These are phyloP conservation scores for Malassezia vespertilionis DNA, from an alignment of 1,284 basidiomycete genomes.

Conservation along the genomic window DNA sequence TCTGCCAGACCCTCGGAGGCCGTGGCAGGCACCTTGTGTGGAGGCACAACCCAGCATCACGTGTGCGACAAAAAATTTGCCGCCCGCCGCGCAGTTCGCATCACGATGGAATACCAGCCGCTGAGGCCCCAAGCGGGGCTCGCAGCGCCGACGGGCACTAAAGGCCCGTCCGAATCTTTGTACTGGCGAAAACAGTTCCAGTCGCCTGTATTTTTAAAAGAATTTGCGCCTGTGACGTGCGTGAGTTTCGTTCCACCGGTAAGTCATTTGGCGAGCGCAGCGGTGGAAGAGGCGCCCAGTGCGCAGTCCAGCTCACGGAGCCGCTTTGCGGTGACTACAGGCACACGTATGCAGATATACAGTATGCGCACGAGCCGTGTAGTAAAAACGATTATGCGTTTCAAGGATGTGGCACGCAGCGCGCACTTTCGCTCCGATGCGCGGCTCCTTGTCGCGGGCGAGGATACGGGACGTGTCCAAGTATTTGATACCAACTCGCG, in stretches of 20 bases:
- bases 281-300: slow-evolving; percentile 18
- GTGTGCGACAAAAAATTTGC: slow-evolving; percentile 15
- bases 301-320: slow-evolving; percentile 22
- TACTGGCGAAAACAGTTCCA: slow-evolving; percentile 43
- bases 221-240: slow-evolving; percentile 42
- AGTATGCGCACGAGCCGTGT: slow-evolving; percentile 88
- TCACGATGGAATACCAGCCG: slow-evolving; percentile 17
- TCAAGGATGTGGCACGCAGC: slow-evolving; percentile 82
- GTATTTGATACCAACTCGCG: slow-evolving; percentile 90
- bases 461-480: slow-evolving; percentile 86
- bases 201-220: slow-evolving; percentile 41
- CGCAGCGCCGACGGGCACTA: neutral
- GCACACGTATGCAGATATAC: slow-evolving; percentile 87
- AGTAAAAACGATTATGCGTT: slow-evolving; percentile 87
- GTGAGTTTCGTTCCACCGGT: slow-evolving; percentile 38
- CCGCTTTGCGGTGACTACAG: slow-evolving; percentile 86
- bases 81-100: neutral
- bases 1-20: too few species aligned
- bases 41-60: slow-evolving; percentile 6
- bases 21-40: too few species aligned
- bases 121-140: slow-evolving; percentile 8
- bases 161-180: slow-evolving; percentile 24
- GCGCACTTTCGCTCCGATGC: slow-evolving; percentile 64
- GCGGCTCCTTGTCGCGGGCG: slow-evolving; percentile 85
- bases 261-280: slow-evolving; percentile 1